phyloP scores from a whole-genome alignment of 169 alveolate genomes.

The Cyclospora cayetanensis region DNA sequence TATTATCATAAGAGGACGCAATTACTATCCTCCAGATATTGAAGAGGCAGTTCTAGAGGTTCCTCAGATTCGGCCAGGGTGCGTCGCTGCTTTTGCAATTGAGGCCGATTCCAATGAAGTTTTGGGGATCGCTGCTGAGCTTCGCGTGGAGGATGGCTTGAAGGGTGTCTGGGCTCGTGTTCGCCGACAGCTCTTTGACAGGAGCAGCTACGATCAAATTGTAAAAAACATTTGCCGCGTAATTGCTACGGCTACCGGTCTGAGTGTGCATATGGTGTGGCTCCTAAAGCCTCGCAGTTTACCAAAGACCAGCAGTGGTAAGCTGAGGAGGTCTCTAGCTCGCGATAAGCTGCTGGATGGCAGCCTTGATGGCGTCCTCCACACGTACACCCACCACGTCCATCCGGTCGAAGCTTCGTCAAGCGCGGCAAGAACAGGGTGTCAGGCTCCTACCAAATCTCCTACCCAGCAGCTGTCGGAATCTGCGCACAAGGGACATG shows the following conservation, averaged over 20 bases:
- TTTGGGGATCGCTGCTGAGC: slow-evolving; percentile 81
- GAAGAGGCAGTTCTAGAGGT: slow-evolving; percentile 79
- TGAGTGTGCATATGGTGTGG: slow-evolving; percentile 79
- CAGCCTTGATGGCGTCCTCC: slow-evolving; percentile 64
- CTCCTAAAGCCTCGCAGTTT: slow-evolving; percentile 78
- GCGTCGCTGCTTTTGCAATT: slow-evolving; percentile 78
- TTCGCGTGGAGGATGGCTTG: slow-evolving; percentile 73
- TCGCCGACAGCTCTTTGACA: slow-evolving; percentile 75
- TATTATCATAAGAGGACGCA: slow-evolving; percentile 80
- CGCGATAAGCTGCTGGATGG: slow-evolving; percentile 75
- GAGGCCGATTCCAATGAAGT: slow-evolving; percentile 78
- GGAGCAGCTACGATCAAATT: slow-evolving; percentile 76
- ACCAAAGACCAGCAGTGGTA: slow-evolving; percentile 81
- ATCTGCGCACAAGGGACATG: neutral
- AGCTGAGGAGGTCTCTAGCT: slow-evolving; percentile 76
- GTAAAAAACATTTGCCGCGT: slow-evolving; percentile 74
- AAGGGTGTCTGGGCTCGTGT: slow-evolving; percentile 74
- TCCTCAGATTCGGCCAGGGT: slow-evolving; percentile 76
- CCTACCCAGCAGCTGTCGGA: neutral
- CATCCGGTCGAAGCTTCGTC: slow-evolving; percentile 40
- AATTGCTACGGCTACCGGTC: slow-evolving; percentile 74
- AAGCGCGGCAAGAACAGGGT: neutral
- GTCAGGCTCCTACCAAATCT: neutral
- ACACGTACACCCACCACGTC: slow-evolving; percentile 31
- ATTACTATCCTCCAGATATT: slow-evolving; percentile 81